Conservation (phyloP, 1,284 basidiomycete species). For the Apiotrichum porosum region DNA sequence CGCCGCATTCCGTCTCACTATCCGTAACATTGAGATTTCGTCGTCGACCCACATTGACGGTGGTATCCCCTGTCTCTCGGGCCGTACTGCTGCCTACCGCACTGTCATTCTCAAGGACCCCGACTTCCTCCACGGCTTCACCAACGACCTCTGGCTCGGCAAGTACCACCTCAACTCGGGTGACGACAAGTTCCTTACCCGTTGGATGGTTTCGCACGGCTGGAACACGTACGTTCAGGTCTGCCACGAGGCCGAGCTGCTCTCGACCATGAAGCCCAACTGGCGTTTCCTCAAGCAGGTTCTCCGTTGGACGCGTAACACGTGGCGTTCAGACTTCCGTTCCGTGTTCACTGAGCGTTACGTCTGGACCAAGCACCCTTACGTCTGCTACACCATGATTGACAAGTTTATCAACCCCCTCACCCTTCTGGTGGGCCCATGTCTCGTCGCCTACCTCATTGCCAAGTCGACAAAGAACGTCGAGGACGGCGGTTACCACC, state of each 20-base stretch:
- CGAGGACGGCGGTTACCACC: slow-evolving; percentile 71
- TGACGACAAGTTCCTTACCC: slow-evolving; percentile 90
- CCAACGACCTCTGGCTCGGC: slow-evolving; percentile 85
- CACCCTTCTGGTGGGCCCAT: slow-evolving; percentile 75
- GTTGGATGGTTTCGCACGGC: slow-evolving; percentile 91
- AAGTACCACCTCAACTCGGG: slow-evolving; percentile 90
- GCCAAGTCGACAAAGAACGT: slow-evolving; percentile 70
- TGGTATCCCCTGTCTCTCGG: slow-evolving; percentile 82
- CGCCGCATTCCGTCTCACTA: slow-evolving; percentile 82
- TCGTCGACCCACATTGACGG: slow-evolving; percentile 86
- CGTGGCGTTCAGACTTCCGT: slow-evolving; percentile 82
- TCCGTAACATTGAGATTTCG: slow-evolving; percentile 87
- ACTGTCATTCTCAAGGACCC: slow-evolving; percentile 91
- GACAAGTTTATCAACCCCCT: slow-evolving; percentile 89
- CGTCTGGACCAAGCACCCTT: slow-evolving; percentile 83
- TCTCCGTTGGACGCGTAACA: slow-evolving; percentile 85
- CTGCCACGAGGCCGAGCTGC: slow-evolving; percentile 80
- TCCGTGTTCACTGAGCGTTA: slow-evolving; percentile 81
- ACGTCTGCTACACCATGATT: slow-evolving; percentile 87
- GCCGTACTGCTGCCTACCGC: slow-evolving; percentile 84
- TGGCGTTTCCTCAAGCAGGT: slow-evolving; percentile 93
- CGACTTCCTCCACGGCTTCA: slow-evolving; percentile 84
- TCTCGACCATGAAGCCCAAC: slow-evolving; percentile 92
- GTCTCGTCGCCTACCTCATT: slow-evolving; percentile 67
- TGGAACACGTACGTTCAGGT: slow-evolving; percentile 91